Evolutionary conservation across 2,329 filamentous ascomycete species (phyloP), one percentile per base, ranked within the genome.

Genomic region (Aspergillus jensenii): DNA sequence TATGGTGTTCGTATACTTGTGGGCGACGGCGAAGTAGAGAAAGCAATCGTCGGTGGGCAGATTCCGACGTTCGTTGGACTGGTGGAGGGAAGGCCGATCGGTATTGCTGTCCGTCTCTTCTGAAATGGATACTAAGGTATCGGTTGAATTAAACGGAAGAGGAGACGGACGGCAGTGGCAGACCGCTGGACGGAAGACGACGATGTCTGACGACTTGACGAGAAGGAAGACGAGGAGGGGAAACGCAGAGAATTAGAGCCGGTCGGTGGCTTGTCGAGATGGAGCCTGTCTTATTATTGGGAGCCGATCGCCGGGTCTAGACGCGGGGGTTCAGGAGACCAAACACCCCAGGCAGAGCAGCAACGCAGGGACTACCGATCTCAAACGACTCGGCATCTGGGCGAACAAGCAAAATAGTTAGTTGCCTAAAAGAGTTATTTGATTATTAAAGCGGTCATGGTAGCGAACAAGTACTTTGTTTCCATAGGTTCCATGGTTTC

Each of bases 251-350:
- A 65, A 54, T 47, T 41, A 54, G 52, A 61, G 58, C 60, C 47
- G 47, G 52, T 47, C 47, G 47, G 52, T 48, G 56, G 56, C 51
- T 58, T 55, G 23, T 45, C 33, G 19, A 33, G 39, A 56, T 60
- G 67, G 66, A 66, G 67, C 60, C 61, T 58, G 60, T 60, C 33
- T 48, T 47, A 54, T 54, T 47, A 27, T 48, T 54, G 60, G 62
- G 59, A 59, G 62, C 56, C 64, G 66, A 67, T 65, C 60, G 68
- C 64, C 68, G 64, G 69, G 70, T 71, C 70, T 71, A 71, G 70
- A 71, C 68, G 63, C 61, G 58, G 62, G 60, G 60, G 58, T 60
- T 67, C 67, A 68, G 53, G 46, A 50, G 41, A 49, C 33, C 8
- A 35, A 14, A 35, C 33, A 23, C 7, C 17, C 31, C 21, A 9